phyloP scores from a whole-genome alignment of 176 grass and related monocot species.

The Eremochloa ophiuroides region DNA sequence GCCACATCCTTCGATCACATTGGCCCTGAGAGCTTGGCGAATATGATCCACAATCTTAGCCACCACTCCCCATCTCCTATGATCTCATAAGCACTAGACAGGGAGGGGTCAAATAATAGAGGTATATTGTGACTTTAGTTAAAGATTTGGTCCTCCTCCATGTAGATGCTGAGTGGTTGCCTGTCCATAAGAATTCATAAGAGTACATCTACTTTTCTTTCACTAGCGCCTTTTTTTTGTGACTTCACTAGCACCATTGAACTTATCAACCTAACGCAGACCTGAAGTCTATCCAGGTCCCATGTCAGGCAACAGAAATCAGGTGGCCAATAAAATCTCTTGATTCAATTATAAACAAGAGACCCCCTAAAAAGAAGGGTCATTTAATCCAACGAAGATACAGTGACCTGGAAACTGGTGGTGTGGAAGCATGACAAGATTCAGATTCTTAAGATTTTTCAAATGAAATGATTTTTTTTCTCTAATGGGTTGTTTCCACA shows the following conservation, averaged over 20 bases:
- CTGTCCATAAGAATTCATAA: constrained; percentile 13
- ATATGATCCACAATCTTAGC: background rate
- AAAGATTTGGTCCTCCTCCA: background rate
- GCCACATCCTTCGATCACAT: background rate
- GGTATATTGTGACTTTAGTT: background rate
- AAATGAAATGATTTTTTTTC: background rate
- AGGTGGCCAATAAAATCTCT: background rate
- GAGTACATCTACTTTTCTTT: background rate
- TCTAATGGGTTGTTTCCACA: background rate
- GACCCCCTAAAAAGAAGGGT: background rate
- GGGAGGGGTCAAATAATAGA: background rate
- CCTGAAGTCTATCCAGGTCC: background rate
- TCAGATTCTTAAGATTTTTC: background rate
- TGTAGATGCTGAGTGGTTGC: background rate
- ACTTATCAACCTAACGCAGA: background rate
- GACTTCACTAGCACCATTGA: too few species aligned
- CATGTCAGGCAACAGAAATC: background rate
- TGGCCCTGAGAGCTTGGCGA: background rate
- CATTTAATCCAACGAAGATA: background rate
- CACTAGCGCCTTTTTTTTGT: too few species aligned
- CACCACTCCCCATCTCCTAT: background rate
- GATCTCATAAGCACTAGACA: background rate
- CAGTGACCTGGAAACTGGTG: background rate
- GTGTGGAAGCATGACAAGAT: background rate
- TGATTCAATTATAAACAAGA: background rate